Evolutionary conservation across 2,329 filamentous ascomycete genomes (phyloP).

Genomic region (Talaromyces sp.): DNA sequence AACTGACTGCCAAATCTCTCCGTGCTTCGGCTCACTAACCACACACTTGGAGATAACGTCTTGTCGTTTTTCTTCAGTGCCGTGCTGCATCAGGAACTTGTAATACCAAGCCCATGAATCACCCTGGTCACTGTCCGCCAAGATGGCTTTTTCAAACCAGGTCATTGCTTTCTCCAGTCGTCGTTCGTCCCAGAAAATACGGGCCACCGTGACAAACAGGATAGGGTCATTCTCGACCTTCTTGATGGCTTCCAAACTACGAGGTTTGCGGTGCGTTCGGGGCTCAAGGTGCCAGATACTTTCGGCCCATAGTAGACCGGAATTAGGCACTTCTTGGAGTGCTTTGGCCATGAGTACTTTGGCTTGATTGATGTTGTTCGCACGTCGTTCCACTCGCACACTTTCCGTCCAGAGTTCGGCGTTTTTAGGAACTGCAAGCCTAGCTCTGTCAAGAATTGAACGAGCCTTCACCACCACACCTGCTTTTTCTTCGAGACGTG

Average conservation of each 20-base stretch:
- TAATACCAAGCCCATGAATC: conserved; percentile 99
- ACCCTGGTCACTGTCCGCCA: conserved; percentile 79
- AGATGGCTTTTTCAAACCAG: conserved; percentile 95
- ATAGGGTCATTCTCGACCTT: conserved; percentile 90
- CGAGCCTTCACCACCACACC: conserved; percentile 87
- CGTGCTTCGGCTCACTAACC: conserved; percentile 81
- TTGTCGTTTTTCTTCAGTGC: conserved; percentile 84
- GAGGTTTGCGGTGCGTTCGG: conserved; percentile 86
- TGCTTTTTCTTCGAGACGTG: conserved; percentile 78
- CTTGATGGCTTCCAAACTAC: conserved; percentile 90
- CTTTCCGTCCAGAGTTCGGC: conserved; percentile 86
- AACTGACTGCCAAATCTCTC: conserved; percentile 83
- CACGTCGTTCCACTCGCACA: conserved; percentile 86
- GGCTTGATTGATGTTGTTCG: conserved; percentile 76
- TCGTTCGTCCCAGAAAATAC: conserved; percentile 94
- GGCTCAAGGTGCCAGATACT: conserved; percentile 92
- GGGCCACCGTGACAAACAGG: conserved; percentile 84
- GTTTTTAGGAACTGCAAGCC: conserved; percentile 80
- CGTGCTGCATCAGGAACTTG: conserved; percentile 87
- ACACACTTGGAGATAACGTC: conserved; percentile 81
- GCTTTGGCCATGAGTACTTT: conserved; percentile 91
- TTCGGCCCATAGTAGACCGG: conserved; percentile 85
- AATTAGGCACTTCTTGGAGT: conserved; percentile 83
- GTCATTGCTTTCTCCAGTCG: conserved; percentile 88
- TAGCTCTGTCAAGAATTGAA: conserved; percentile 85